Evolutionary conservation across 805 yeast species (phyloP).

Genomic region (Sugiyamaella americana): DNA sequence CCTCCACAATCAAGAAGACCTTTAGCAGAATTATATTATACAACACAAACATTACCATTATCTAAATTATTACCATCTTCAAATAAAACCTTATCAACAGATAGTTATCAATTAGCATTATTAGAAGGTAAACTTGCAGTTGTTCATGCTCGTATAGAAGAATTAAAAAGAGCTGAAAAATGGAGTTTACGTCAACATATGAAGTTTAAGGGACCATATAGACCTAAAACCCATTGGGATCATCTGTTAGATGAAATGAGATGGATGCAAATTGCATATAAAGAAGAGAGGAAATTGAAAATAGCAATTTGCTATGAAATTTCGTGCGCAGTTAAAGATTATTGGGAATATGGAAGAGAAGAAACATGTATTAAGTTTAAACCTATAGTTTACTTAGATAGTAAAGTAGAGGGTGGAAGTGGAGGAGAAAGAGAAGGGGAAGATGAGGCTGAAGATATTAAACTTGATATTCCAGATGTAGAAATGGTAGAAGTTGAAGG

Average conservation of each 20-base stretch:
- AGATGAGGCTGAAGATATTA: slow-evolving; percentile 13
- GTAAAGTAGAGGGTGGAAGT: slow-evolving; percentile 2
- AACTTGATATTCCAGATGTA: neutral
- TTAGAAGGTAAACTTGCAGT: slow-evolving; percentile 90
- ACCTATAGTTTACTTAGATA: slow-evolving; percentile 10
- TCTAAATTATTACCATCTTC: slow-evolving; percentile 75
- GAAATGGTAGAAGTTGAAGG: slow-evolving; percentile 6
- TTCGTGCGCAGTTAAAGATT: slow-evolving; percentile 69
- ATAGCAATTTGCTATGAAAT: slow-evolving; percentile 62
- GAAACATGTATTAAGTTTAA: slow-evolving; percentile 54
- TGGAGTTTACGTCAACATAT: slow-evolving; percentile 91
- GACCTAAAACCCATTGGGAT: slow-evolving; percentile 60
- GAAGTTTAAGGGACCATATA: slow-evolving; percentile 59
- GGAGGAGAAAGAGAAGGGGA: neutral
- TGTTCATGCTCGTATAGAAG: slow-evolving; percentile 85
- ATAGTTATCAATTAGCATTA: slow-evolving; percentile 74
- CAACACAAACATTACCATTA: slow-evolving; percentile 82
- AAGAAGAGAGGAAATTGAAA: slow-evolving; percentile 63
- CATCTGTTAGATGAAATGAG: slow-evolving; percentile 65
- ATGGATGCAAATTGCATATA: slow-evolving; percentile 78
- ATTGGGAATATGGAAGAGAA: slow-evolving; percentile 67
- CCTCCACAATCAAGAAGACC: slow-evolving; percentile 36
- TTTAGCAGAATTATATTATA: slow-evolving; percentile 76
- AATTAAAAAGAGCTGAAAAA: slow-evolving; percentile 73
- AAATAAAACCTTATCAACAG: slow-evolving; percentile 80